Percentiles rank a stretch among this genome's conserved stretches.
Conservation (phyloP, 495 filamentous ascomycete genomes). For the Penicillium goetzii region DNA sequence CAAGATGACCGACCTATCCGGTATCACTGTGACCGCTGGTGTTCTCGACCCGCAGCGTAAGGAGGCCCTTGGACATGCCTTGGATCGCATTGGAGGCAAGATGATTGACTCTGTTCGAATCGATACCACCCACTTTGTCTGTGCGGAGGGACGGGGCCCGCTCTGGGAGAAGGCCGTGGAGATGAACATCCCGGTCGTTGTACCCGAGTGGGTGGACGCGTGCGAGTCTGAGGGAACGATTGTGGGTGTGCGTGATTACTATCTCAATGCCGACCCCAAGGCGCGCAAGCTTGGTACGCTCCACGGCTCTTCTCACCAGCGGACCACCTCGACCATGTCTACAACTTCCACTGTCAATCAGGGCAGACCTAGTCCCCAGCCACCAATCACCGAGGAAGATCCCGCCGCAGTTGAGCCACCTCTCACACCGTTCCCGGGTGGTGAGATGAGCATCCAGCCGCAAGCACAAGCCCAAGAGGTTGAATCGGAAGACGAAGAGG, state of each 20-base stretch:
- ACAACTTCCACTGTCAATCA: constrained; percentile 29
- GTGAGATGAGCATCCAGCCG: constrained; percentile 38
- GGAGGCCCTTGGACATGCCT: constrained; percentile 71
- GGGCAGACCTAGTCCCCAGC: constrained; percentile 33
- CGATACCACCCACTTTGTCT: constrained; percentile 98
- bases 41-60: constrained; percentile 74
- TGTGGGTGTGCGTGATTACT: constrained; percentile 92
- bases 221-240: constrained; percentile 94
- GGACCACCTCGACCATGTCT: constrained; percentile 43
- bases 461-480: constrained; percentile 37
- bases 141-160: constrained; percentile 88
- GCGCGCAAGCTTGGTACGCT: constrained; percentile 59
- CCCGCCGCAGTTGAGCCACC: constrained; percentile 40
- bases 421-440: constrained; percentile 49
- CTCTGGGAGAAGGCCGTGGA: constrained; percentile 95
- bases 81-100: constrained; percentile 91
- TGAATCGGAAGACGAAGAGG: constrained; percentile 35
- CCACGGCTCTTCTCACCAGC: constrained; percentile 46
- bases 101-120: constrained; percentile 89
- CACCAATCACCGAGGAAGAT: constrained; percentile 6
- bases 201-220: constrained; percentile 94
- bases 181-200: constrained; percentile 98
- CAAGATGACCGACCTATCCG: constrained; percentile 97
- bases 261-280: constrained; percentile 84
- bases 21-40: constrained; percentile 93